Percentiles rank a stretch among this genome's conserved stretches.
These are phyloP conservation scores for Vanderwaltozyma tropicalis DNA, from an alignment of 805 yeast species.

Conservation along the genomic window DNA sequence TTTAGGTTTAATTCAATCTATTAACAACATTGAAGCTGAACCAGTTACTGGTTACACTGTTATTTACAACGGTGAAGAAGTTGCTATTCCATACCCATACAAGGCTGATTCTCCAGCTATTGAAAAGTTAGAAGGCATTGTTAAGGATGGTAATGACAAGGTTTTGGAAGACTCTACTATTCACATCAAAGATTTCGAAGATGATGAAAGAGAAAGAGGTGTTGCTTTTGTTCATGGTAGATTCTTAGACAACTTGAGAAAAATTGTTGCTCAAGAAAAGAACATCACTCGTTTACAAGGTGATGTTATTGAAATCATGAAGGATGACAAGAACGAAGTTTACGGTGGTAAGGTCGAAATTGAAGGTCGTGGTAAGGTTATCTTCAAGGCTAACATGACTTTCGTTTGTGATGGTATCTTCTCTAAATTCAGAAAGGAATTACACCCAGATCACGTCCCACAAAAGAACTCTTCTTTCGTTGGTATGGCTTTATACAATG, in stretches of 20 bases:
- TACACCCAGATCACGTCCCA: slow-evolving; percentile 53
- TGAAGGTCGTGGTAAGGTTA: slow-evolving; percentile 32
- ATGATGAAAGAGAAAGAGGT: slow-evolving; percentile 50
- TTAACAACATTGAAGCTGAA: slow-evolving; percentile 47
- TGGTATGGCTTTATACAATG: slow-evolving; percentile 67
- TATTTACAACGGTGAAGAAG: slow-evolving; percentile 47
- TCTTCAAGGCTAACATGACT: slow-evolving; percentile 52
- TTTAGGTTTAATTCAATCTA: slow-evolving; percentile 66
- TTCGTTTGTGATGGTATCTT: slow-evolving; percentile 89
- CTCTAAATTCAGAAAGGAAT: slow-evolving; percentile 77
- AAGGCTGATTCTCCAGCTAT: slow-evolving; percentile 40
- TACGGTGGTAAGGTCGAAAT: slow-evolving; percentile 62
- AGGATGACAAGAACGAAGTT: slow-evolving; percentile 47
- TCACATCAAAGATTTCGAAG: slow-evolving; percentile 44
- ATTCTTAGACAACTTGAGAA: slow-evolving; percentile 67
- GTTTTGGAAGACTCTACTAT: slow-evolving; percentile 42
- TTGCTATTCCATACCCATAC: slow-evolving; percentile 61
- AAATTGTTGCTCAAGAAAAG: slow-evolving; percentile 53
- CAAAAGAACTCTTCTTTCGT: slow-evolving; percentile 72
- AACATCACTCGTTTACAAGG: slow-evolving; percentile 78
- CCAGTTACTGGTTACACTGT: slow-evolving; percentile 75
- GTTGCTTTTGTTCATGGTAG: slow-evolving; percentile 90
- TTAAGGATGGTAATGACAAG: slow-evolving; percentile 49
- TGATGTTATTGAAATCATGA: slow-evolving; percentile 58
- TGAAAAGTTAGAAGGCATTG: slow-evolving; percentile 45